These are phyloP conservation scores for Prunus armeniaca DNA, from an alignment of 306 rosid genomes.

Conservation along the genomic window DNA sequence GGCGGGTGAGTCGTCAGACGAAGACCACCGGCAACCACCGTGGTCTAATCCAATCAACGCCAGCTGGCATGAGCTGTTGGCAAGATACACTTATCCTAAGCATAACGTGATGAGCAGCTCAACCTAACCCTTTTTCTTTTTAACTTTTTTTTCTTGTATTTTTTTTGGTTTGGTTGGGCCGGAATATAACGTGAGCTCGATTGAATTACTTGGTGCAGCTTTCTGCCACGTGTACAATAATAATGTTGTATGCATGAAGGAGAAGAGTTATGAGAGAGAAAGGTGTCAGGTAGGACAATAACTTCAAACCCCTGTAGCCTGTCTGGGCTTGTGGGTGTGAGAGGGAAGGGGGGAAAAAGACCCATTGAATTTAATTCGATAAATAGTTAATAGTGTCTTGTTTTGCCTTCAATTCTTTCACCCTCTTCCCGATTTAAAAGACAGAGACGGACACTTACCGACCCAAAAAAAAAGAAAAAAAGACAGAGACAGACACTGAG, in stretches of 20 bases:
- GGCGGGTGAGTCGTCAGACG: background rate
- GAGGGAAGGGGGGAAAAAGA: no score
- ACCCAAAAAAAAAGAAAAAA: background rate
- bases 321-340: background rate
- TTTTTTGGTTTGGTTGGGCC: background rate
- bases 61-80: slow-evolving; percentile 7
- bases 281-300: background rate
- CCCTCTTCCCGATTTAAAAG: background rate
- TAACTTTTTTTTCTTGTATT: no score
- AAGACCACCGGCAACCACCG: slow-evolving; percentile 3
- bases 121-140: background rate
- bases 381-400: background rate
- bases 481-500: background rate
- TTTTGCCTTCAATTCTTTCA: background rate
- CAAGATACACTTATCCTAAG: background rate
- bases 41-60: background rate
- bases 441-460: background rate
- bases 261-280: background rate
- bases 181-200: background rate
- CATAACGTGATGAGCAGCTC: slow-evolving; percentile 15
- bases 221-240: background rate
- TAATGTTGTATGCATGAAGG: background rate
- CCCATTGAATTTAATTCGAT: background rate
- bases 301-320: background rate
- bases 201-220: background rate